phyloP scores from a whole-genome alignment of 208 protist species.

The Leishmania mexicana region DNA sequence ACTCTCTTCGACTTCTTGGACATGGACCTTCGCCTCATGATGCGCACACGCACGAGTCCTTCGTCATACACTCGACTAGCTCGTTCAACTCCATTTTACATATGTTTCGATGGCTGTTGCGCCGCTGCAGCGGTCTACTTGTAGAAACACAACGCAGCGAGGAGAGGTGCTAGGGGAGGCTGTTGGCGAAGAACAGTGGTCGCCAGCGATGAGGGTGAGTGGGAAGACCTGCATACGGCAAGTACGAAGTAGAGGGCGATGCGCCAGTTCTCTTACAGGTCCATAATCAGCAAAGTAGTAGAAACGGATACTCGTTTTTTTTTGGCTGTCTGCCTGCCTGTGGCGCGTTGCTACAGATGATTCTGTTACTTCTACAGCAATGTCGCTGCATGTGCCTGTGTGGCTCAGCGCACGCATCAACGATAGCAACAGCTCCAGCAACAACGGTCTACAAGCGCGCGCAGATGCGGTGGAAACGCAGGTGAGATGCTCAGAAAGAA shows the following conservation, averaged over 20 bases:
- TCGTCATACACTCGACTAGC: background rate
- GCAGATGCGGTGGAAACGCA: background rate
- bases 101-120: background rate
- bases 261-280: background rate
- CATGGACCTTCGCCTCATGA: background rate
- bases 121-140: too few species aligned
- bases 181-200: background rate
- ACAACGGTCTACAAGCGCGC: background rate
- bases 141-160: background rate
- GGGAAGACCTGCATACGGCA: background rate
- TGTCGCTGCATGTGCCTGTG: background rate
- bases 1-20: conserved; percentile 5
- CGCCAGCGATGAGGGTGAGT: background rate
- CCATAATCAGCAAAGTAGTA: background rate
- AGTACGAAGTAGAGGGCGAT: conserved; percentile 3
- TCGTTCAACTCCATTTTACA: background rate
- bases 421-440: background rate
- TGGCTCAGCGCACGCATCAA: background rate
- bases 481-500: conserved; percentile 6
- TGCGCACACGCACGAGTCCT: background rate
- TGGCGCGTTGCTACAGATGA: background rate
- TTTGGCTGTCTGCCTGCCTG: background rate
- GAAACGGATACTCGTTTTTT: background rate
- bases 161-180: background rate
- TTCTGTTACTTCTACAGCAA: background rate